phyloP scores from a whole-genome alignment of 805 yeast genomes.

The Ascoidea rubescens region DNA sequence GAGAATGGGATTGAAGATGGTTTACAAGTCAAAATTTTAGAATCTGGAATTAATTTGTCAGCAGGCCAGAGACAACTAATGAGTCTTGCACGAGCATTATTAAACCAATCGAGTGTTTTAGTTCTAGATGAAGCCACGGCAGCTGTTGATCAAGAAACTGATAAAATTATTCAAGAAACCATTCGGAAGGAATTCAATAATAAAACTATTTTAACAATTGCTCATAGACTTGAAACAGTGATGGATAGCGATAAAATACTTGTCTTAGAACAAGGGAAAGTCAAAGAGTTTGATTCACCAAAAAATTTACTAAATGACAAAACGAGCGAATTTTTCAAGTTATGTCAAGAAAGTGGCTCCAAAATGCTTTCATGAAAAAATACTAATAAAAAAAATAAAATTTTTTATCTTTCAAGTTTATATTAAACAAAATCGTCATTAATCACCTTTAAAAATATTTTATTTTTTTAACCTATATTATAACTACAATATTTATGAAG shows the following conservation, averaged over 20 bases:
- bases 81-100: conserved; percentile 70
- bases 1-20: conserved; percentile 16
- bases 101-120: conserved; percentile 57
- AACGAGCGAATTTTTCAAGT: conserved; percentile 31
- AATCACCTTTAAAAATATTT: too few species aligned
- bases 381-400: too few species aligned
- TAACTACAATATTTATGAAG: too few species aligned
- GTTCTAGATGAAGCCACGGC: conserved; percentile 83
- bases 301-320: conserved; percentile 26
- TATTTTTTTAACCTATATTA: too few species aligned
- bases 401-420: too few species aligned
- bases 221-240: conserved; percentile 78
- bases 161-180: conserved; percentile 63
- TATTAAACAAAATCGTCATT: too few species aligned
- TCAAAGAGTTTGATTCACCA: conserved; percentile 70
- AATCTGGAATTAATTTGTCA: conserved; percentile 73
- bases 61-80: conserved; percentile 80
- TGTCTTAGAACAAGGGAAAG: conserved; percentile 58
- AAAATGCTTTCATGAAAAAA: too few species aligned
- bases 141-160: conserved; percentile 80
- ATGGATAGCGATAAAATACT: conserved; percentile 72
- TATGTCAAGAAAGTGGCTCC: conserved; percentile 21
- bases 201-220: conserved; percentile 76
- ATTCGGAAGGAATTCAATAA: conserved; percentile 58
- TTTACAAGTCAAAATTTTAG: conserved; percentile 41